These are phyloP conservation scores for Immersiporthe knoxdaviesiana DNA, from an alignment of 2,329 filamentous ascomycete species.

Conservation along the genomic window DNA sequence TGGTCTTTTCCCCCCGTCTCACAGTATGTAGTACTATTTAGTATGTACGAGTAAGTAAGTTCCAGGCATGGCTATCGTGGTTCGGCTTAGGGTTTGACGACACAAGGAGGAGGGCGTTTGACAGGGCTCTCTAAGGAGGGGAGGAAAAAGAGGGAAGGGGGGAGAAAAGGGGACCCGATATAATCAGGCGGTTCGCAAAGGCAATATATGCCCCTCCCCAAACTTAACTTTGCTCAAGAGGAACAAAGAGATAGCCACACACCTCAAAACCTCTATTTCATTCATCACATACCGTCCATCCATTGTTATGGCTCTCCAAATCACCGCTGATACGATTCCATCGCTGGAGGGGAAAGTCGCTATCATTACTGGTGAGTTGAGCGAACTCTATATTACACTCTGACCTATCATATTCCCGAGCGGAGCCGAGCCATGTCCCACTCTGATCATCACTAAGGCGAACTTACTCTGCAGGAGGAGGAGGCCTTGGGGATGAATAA, in stretches of 20 bases:
- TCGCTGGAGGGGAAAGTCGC: conserved; percentile 2
- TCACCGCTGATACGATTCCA: background rate
- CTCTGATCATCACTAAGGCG: background rate
- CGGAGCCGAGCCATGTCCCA: background rate
- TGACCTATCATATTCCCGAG: background rate
- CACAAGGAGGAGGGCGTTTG: background rate
- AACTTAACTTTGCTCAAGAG: background rate
- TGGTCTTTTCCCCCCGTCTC: no score
- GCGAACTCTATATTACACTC: background rate
- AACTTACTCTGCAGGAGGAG: background rate
- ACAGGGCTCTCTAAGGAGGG: background rate
- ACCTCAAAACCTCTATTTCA: background rate
- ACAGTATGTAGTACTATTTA: no score
- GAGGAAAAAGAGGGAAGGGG: no score
- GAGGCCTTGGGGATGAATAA: background rate
- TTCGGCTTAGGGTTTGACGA: background rate
- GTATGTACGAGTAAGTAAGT: background rate
- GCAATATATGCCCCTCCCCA: background rate
- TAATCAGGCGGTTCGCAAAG: conserved; percentile 1
- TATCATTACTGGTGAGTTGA: conserved; percentile 8
- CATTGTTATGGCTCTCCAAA: background rate
- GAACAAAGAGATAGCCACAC: background rate
- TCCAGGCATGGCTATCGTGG: background rate
- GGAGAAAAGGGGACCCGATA: background rate
- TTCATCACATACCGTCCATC: background rate